Evolutionary conservation across 352 stramenopile species (phyloP).

Genomic region (Globisporangium alternatum): DNA sequence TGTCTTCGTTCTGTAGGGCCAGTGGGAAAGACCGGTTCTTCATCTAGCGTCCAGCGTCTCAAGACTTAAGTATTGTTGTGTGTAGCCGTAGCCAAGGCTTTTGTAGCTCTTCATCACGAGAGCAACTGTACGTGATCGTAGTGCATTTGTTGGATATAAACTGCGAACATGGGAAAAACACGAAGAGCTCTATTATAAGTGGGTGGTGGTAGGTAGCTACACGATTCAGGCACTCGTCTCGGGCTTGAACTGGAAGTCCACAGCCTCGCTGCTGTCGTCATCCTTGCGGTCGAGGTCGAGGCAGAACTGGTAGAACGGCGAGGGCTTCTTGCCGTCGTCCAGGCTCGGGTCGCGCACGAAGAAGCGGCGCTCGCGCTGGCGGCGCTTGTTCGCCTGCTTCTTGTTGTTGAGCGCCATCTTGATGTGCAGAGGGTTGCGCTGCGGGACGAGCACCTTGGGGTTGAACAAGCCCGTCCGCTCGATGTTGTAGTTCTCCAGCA

Average conservation of each 20-base stretch:
- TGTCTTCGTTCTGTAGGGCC: background rate
- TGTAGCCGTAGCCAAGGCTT: background rate
- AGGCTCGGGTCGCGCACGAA: slow-evolving; percentile 62
- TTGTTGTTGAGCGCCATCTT: slow-evolving; percentile 51
- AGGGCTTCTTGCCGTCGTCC: slow-evolving; percentile 23
- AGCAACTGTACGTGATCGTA: background rate
- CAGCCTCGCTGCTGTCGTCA: background rate
- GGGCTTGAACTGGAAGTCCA: slow-evolving; percentile 21
- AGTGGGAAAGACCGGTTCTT: slow-evolving; percentile 9
- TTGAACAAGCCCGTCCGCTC: slow-evolving; percentile 41
- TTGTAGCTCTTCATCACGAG: background rate
- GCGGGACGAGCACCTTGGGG: slow-evolving; percentile 56
- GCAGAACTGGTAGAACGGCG: slow-evolving; percentile 38
- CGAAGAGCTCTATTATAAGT: slow-evolving; percentile 6
- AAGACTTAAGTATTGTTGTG: background rate
- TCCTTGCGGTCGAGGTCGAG: slow-evolving; percentile 24
- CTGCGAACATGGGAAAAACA: background rate
- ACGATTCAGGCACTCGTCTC: background rate
- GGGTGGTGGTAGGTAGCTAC: background rate
- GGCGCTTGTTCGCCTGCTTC: slow-evolving; percentile 35
- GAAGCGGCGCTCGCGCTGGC: slow-evolving; percentile 59
- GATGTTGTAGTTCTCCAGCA: slow-evolving; percentile 66
- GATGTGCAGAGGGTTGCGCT: slow-evolving; percentile 63
- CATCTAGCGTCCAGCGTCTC: background rate
- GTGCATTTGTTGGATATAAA: background rate